Base-by-base conservation (phyloP, 164 flowering plant genomes). In the Warburgia ugandensis region DNA sequence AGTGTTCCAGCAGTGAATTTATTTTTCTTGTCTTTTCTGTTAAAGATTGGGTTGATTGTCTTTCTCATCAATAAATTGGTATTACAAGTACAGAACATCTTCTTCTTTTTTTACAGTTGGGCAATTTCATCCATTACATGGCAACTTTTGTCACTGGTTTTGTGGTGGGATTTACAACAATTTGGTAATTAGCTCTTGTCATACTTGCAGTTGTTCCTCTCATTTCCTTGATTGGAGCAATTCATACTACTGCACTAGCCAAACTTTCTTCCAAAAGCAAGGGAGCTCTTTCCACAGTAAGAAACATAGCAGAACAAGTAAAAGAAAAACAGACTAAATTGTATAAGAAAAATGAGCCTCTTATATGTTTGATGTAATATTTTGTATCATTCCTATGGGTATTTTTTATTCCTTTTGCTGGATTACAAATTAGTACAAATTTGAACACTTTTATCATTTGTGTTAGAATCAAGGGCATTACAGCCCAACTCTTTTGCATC, bases 81-180 rank as follows among this genome's bases (percentile, higher is more conserved):
- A n/a, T n/a, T n/a, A n/a, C n/a, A n/a, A n/a, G n/a, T n/a, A n/a
- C n/a, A n/a, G n/a, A n/a, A n/a, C n/a, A n/a, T n/a, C n/a, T n/a
- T n/a, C n/a, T 19, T 5, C 44, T 57, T 29, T 23, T 29, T 27
- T 4, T 45, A 29, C 81, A 92, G 98, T 61, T 92, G 78, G 98
- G 98, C 3, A 92, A 88, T 68, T 92, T 92, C 64, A 72, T 85
- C 25, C 98, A 92, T 60, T 92, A 92, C 59, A 77, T 92, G 81
- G 96, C 95, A 29, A 88, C 96, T 1, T 92, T 88, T 50, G 89
- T 88, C 12, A 75, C 95, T 19, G 99, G 99, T 33, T 88, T 92
- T 50, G 80, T 78, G 50, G 96, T 92, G 54, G 99, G 99, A 29
- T 92, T 92, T 68, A 86, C 94, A 13, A 96, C 96, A 35, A 91